These are phyloP conservation scores for Sedum album DNA, from an alignment of 164 flowering plant species.

Conservation along the genomic window DNA sequence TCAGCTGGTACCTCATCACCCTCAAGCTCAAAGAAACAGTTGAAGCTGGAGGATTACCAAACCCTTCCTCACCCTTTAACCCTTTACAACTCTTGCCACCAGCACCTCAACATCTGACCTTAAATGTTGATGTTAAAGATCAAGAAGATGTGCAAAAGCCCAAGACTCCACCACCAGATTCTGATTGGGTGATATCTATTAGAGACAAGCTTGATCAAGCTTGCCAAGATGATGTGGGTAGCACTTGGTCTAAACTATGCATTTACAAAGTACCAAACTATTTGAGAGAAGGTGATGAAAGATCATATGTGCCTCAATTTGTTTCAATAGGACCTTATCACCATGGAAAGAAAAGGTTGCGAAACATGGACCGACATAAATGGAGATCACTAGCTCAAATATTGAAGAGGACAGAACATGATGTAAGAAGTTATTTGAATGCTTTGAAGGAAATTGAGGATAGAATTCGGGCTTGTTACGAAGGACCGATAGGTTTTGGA, in stretches of 20 bases:
- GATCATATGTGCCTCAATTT: slow-evolving; percentile 55
- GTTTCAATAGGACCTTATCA: slow-evolving; percentile 73
- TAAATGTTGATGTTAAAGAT: background rate
- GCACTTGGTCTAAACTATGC: slow-evolving; percentile 44
- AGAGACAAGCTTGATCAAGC: slow-evolving; percentile 60
- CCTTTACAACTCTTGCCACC: background rate
- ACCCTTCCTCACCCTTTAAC: background rate
- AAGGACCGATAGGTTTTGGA: slow-evolving; percentile 28
- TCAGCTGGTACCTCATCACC: slow-evolving; percentile 63
- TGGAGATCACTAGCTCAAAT: slow-evolving; percentile 42
- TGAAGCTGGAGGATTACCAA: slow-evolving; percentile 22
- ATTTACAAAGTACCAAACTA: slow-evolving; percentile 46
- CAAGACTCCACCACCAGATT: slow-evolving; percentile 12
- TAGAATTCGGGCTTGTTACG: slow-evolving; percentile 52
- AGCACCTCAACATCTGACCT: background rate
- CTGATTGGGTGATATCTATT: slow-evolving; percentile 65
- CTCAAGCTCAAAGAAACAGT: slow-evolving; percentile 58
- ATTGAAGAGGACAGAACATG: slow-evolving; percentile 38
- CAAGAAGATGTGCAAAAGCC: background rate
- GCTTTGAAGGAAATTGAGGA: slow-evolving; percentile 45
- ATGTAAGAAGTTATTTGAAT: slow-evolving; percentile 33
- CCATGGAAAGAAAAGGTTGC: slow-evolving; percentile 34
- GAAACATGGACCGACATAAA: slow-evolving; percentile 59
- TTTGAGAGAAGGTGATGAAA: slow-evolving; percentile 40
- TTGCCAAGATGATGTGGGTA: slow-evolving; percentile 40